Percentiles rank a stretch among this genome's conserved stretches.
phyloP scores from a whole-genome alignment of 176 grass and related monocot species.

The Avena insularis region DNA sequence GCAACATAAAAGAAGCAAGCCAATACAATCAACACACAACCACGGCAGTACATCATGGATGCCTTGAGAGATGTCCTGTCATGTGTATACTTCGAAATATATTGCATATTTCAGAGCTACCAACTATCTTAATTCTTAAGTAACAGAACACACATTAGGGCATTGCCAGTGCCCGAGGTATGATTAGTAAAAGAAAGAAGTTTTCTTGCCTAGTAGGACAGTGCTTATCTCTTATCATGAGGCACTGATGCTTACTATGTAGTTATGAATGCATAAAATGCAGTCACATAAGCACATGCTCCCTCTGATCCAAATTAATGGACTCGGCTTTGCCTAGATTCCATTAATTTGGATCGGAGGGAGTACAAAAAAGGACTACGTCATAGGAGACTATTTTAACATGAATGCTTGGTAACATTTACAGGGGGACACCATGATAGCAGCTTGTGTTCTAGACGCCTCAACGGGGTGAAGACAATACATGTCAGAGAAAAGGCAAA shows the following conservation, averaged over 20 bases:
- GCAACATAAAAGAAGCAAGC: background rate
- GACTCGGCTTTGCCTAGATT: too few relatives aligned
- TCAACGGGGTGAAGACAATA: background rate
- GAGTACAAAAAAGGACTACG: background rate
- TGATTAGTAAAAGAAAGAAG: background rate
- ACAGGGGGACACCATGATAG: background rate
- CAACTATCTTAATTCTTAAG: background rate
- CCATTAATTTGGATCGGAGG: too few relatives aligned
- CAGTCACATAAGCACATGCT: background rate
- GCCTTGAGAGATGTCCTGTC: background rate
- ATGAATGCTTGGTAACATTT: background rate
- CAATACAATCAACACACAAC: background rate
- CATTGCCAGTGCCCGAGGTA: background rate
- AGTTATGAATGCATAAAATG: slow-evolving; percentile 2
- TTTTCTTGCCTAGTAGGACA: background rate
- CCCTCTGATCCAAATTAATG: too few relatives aligned
- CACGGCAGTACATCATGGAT: background rate
- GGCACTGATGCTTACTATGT: background rate
- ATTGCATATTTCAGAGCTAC: background rate
- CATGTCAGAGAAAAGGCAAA: background rate
- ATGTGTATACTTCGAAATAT: background rate
- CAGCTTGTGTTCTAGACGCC: background rate
- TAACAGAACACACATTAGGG: background rate
- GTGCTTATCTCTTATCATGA: background rate
- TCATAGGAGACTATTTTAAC: background rate